Conservation (phyloP, 2,329 filamentous ascomycete genomes). For the Fragosphaeria purpurea region DNA sequence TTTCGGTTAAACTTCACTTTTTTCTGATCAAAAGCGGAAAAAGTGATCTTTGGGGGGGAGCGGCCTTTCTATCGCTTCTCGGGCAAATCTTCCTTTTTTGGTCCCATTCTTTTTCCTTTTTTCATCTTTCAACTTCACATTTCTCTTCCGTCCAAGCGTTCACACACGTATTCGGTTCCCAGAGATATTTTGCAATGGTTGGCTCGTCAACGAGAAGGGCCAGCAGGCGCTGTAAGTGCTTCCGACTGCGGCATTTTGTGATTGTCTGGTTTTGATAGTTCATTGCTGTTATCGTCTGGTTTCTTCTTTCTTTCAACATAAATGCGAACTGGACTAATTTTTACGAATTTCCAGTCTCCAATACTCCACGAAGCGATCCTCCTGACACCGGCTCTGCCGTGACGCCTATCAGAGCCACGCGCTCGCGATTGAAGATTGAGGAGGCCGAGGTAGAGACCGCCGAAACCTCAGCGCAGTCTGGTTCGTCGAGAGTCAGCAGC, state of each 20-base stretch:
- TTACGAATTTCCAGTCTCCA: background rate
- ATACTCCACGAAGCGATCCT: background rate
- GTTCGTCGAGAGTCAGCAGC: constrained; percentile 14
- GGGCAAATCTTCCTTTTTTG: no score
- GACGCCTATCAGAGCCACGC: constrained; percentile 2
- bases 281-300: background rate
- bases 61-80: no score
- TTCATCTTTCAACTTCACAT: background rate
- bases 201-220: constrained; percentile 1
- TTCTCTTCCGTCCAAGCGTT: no score
- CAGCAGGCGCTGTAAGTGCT: constrained; percentile 4
- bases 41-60: no score
- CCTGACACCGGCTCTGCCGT: background rate
- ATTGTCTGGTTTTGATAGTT: background rate
- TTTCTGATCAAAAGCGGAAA: no score
- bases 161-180: no score
- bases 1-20: no score
- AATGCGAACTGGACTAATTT: background rate
- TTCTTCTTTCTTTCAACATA: background rate
- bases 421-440: background rate
- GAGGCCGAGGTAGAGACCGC: constrained; percentile 13
- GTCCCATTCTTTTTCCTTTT: background rate
- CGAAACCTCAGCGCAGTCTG: constrained; percentile 11
- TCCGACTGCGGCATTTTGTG: no score
- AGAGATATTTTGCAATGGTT: background rate